These are phyloP conservation scores for Suillus brevipes DNA, from an alignment of 768 basidiomycete species.

Conservation along the genomic window DNA sequence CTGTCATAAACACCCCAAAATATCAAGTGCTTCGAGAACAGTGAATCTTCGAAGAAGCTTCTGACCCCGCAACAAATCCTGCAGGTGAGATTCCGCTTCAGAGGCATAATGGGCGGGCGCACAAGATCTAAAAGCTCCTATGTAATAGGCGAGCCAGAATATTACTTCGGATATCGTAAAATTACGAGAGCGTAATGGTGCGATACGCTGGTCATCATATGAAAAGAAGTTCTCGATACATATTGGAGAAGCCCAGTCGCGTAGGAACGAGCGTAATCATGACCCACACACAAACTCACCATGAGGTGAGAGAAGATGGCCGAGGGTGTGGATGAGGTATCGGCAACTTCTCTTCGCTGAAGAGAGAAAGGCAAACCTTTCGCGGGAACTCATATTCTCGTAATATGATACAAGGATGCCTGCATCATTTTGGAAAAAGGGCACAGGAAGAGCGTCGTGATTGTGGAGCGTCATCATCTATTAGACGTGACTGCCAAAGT, in stretches of 20 bases:
- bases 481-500: not conserved
- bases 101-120: not conserved
- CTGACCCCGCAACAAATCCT: not conserved
- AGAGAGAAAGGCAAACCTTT: slow-evolving; percentile 4
- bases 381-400: not conserved
- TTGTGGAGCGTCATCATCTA: not conserved
- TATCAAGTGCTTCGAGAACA: slow-evolving; percentile 3
- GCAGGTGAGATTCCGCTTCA: not conserved
- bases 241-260: slow-evolving; percentile 1
- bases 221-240: slow-evolving; percentile 1
- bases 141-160: not conserved
- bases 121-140: slow-evolving; percentile 3
- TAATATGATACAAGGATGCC: not conserved
- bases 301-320: slow-evolving; percentile 1
- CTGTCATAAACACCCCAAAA: slow-evolving; percentile 2
- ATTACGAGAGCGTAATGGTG: not conserved
- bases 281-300: not conserved
- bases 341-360: not conserved
- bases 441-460: not conserved
- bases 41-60: not conserved
- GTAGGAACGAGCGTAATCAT: slow-evolving; percentile 4
- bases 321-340: not conserved
- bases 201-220: not conserved
- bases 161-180: not conserved
- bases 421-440: not conserved